A percentile compares a stretch with the other conserved stretches of the same genome.
These are phyloP conservation scores for Lyophyllum semitale DNA, from an alignment of 768 basidiomycete genomes.

Conservation along the genomic window DNA sequence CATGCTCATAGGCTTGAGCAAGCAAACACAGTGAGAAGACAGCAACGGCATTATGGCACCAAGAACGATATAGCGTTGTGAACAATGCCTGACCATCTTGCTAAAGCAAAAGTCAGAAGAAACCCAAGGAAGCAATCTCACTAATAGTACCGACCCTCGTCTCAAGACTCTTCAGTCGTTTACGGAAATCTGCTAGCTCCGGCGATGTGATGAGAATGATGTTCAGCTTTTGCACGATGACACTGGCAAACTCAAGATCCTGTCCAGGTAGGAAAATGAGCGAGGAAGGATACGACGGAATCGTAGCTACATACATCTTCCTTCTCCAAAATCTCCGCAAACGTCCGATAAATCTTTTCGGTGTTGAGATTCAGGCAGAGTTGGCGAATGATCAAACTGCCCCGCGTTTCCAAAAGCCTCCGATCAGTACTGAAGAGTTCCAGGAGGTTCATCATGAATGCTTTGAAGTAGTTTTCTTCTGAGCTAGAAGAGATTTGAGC, in stretches of 20 bases:
- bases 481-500: conserved; percentile 97
- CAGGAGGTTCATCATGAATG: conserved; percentile 93
- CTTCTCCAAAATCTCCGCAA: conserved; percentile 96
- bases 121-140: neutral
- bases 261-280: conserved; percentile 27
- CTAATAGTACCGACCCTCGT: conserved; percentile 64
- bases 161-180: conserved; percentile 89
- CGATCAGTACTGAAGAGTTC: conserved; percentile 95
- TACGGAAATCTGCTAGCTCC: conserved; percentile 93
- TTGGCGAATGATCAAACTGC: conserved; percentile 94
- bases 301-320: conserved; percentile 71
- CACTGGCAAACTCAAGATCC: conserved; percentile 97
- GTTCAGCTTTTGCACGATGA: conserved; percentile 96
- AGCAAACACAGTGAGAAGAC: conserved; percentile 95
- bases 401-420: conserved; percentile 84
- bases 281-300: neutral
- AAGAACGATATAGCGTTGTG: conserved; percentile 91
- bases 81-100: conserved; percentile 98
- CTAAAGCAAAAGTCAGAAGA: conserved; percentile 29
- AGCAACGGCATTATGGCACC: conserved; percentile 98
- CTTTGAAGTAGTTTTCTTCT: conserved; percentile 93
- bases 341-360: conserved; percentile 92
- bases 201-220: conserved; percentile 96
- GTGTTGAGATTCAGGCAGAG: conserved; percentile 93
- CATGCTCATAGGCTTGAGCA: conserved; percentile 98